phyloP scores from a whole-genome alignment of 202 grass and related monocot species.

The Elaeis oleifera region DNA sequence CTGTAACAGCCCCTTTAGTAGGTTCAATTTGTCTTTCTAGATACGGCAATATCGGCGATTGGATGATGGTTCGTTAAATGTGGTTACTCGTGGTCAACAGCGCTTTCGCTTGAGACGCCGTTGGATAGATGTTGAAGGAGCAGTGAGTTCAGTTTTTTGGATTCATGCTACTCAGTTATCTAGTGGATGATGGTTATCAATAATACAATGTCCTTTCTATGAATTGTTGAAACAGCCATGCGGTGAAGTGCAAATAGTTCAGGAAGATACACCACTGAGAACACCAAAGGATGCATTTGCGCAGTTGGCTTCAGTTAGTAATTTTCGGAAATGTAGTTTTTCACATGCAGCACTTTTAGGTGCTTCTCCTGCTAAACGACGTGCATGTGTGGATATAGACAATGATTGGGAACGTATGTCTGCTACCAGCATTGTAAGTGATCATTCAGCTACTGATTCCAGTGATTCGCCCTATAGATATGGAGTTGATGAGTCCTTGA shows the following conservation, averaged over 20 bases:
- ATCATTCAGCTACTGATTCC: conserved; percentile 46
- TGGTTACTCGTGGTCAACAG: conserved; percentile 86
- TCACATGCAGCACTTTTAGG: conserved; percentile 27
- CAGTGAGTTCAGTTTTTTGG: conserved; percentile 40
- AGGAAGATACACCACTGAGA: conserved; percentile 76
- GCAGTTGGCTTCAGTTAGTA: conserved; percentile 50
- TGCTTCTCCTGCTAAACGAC: conserved; percentile 33
- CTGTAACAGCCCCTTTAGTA: too few relatives aligned
- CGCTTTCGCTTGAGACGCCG: conserved; percentile 53
- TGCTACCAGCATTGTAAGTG: conserved; percentile 28
- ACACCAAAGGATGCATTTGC: conserved; percentile 79
- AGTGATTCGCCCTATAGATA: conserved; percentile 31
- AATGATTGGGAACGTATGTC: conserved; percentile 26
- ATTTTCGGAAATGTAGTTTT: conserved; percentile 20
- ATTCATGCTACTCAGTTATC: background rate
- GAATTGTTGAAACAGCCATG: conserved; percentile 42
- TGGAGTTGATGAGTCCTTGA: conserved; percentile 37
- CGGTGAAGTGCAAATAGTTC: conserved; percentile 85
- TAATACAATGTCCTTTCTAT: background rate
- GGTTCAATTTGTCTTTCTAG: conserved; percentile 28
- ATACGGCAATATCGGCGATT: conserved; percentile 63
- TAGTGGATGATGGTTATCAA: conserved; percentile 7
- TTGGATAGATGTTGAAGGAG: conserved; percentile 67
- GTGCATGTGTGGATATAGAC: conserved; percentile 39
- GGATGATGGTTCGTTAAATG: conserved; percentile 71